These are phyloP conservation scores for Aotearoamyces nothofagi DNA, from an alignment of 2,329 filamentous ascomycete species.

Conservation along the genomic window DNA sequence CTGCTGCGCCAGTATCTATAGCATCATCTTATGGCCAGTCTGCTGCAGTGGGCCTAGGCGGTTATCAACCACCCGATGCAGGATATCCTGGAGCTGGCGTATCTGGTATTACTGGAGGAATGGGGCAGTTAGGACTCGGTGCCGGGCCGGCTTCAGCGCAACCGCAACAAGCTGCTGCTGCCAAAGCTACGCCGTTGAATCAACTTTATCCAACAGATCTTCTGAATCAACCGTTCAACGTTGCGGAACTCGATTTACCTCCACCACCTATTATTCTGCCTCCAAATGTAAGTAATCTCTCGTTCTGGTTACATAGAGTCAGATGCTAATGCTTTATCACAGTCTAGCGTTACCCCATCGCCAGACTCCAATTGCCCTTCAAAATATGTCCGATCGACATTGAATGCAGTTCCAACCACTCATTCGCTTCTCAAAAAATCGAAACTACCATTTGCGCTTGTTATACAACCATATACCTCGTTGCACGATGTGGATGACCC, in stretches of 20 bases:
- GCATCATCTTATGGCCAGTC: constrained; percentile 20
- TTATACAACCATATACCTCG: constrained; percentile 89
- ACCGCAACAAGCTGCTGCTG: constrained; percentile 32
- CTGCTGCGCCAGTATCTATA: constrained; percentile 23
- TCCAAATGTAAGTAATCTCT: constrained; percentile 61
- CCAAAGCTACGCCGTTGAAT: constrained; percentile 49
- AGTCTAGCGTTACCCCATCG: constrained; percentile 85
- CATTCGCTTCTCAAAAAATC: constrained; percentile 93
- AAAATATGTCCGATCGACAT: constrained; percentile 87
- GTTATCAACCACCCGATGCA: constrained; percentile 53
- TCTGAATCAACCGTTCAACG: constrained; percentile 84
- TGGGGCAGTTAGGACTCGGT: constrained; percentile 62
- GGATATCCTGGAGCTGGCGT: constrained; percentile 49
- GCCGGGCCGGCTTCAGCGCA: constrained; percentile 26
- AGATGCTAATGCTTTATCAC: constrained; percentile 24
- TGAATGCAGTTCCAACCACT: constrained; percentile 88
- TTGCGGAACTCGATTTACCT: constrained; percentile 78
- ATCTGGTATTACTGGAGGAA: constrained; percentile 65
- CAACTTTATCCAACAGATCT: constrained; percentile 87
- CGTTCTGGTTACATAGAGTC: not conserved
- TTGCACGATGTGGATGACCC: constrained; percentile 87
- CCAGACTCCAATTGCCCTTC: constrained; percentile 81
- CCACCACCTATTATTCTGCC: constrained; percentile 85
- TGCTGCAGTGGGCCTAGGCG: constrained; percentile 29
- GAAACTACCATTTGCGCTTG: constrained; percentile 83